Evolutionary conservation across 768 basidiomycete species (phyloP), one percentile per base, ranked within the genome.

Genomic region (Vararia minispora): DNA sequence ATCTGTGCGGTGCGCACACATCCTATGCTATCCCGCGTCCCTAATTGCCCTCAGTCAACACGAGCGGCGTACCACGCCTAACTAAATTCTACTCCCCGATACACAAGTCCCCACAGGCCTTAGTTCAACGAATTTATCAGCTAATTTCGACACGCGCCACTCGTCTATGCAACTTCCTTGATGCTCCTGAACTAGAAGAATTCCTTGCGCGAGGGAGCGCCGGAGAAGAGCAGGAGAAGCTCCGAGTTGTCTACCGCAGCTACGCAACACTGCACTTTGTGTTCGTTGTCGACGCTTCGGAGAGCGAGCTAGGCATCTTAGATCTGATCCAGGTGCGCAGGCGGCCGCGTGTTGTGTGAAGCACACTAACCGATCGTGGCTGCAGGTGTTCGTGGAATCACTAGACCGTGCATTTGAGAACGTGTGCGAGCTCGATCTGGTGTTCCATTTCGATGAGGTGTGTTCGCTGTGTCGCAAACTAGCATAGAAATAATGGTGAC

Each of bases 361-460:
- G 1, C n/a, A 27, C 20, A 12, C 26, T 32, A n/a, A 26, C 13
- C 27, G 35, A 39, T 47, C 32, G 12, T 23, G 32, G 42, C 4
- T 41, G 8, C 45, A 92, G 92, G 95, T 99, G 13, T 90, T 99
- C 52, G 95, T 99, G 41, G 95, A 99, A 64, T 82, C 88, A 3
- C 69, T 99, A 25, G 95, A 99, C 59, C 70, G 90, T 26, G 79
- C 89, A 12, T 99, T 98, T 55, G 90, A 95, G 65, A 98, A 97
- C 52, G 95, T 99, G 0, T 98, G 95, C 60, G 95, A 99, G 58
- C 67, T 99, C 31, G 95, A 99, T 58, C 71, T 99, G 10, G 92
- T 99, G 35, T 99, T 98, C 58, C 92, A 97, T 58, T 99, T 97
- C 52, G 95, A 98, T 57, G 91, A 98, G 70, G 92, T 88, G 48